phyloP scores from a whole-genome alignment of 2,329 filamentous ascomycete genomes.

The Botryosphaeria dothidea region DNA sequence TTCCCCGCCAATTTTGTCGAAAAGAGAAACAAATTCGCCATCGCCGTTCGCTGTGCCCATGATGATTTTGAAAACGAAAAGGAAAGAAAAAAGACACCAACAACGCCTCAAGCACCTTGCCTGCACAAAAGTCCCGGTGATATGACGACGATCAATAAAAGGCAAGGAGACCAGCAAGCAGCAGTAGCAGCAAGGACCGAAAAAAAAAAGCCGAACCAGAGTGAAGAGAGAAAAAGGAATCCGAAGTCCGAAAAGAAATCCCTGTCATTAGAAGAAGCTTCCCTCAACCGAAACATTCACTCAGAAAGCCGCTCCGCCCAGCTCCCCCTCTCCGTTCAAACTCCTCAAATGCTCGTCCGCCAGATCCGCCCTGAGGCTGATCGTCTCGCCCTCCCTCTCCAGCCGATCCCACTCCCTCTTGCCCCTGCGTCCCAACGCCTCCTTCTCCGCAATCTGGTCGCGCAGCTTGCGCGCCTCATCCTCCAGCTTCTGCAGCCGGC shows the following conservation, averaged over 20 bases:
- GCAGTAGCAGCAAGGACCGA: too few relatives aligned
- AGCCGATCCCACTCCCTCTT: slow-evolving; percentile 49
- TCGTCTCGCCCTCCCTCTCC: slow-evolving; percentile 45
- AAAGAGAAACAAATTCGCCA: not conserved
- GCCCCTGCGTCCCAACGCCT: slow-evolving; percentile 44
- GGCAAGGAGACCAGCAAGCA: not conserved
- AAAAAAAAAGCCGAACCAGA: not conserved
- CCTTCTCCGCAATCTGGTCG: slow-evolving; percentile 48
- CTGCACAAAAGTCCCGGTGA: not conserved
- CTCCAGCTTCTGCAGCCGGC: slow-evolving; percentile 47
- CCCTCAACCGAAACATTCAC: not conserved
- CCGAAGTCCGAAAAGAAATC: not conserved
- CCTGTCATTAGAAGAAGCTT: not conserved
- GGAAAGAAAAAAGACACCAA: not conserved
- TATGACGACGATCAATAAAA: not conserved
- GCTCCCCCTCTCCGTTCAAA: slow-evolving; percentile 42
- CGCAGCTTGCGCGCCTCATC: slow-evolving; percentile 49
- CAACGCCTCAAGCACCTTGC: slow-evolving; percentile 3
- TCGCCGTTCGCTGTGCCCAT: slow-evolving; percentile 9
- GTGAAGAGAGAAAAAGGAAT: not conserved
- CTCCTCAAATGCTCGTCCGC: slow-evolving; percentile 48
- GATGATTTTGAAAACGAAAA: not conserved
- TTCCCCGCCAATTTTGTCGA: not conserved
- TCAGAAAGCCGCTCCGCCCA: slow-evolving; percentile 39
- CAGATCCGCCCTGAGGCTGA: slow-evolving; percentile 47